Conservation (phyloP, 2,329 filamentous ascomycete genomes). For the Cryphonectria radicalis region DNA sequence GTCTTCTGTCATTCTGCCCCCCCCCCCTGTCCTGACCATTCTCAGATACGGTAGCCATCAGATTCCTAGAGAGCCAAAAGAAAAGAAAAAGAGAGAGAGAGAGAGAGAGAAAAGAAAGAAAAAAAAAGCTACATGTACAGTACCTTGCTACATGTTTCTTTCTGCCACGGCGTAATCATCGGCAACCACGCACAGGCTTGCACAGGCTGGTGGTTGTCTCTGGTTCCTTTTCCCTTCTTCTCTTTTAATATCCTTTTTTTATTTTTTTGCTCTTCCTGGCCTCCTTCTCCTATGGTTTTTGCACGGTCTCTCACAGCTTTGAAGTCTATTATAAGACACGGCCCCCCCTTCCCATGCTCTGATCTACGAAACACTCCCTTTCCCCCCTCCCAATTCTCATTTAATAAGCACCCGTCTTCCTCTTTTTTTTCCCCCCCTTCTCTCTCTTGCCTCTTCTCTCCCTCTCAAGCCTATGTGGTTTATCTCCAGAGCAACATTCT, state of each 20-base stretch:
- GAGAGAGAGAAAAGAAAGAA: not conserved
- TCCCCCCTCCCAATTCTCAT: constrained; percentile 21
- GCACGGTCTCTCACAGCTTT: constrained; percentile 27
- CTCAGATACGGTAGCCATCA: constrained; percentile 2
- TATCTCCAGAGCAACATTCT: not conserved
- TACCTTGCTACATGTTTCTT: constrained; percentile 14
- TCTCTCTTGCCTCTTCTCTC: constrained; percentile 17
- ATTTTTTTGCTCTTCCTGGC: not conserved
- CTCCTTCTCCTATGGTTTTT: constrained; percentile 5
- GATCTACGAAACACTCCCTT: constrained; percentile 30
- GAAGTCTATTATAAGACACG: constrained; percentile 33
- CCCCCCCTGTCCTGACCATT: not conserved
- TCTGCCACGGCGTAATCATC: constrained; percentile 19
- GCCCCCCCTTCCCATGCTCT: constrained; percentile 31
- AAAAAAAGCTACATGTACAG: not conserved
- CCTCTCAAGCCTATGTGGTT: constrained; percentile 18
- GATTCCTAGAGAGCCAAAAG: not conserved
- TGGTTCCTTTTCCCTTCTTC: not conserved
- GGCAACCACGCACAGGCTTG: constrained; percentile 11
- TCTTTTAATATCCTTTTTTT: not conserved
- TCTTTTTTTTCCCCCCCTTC: constrained; percentile 10
- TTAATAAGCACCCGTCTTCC: constrained; percentile 23
- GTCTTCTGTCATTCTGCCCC: constrained; percentile 1
- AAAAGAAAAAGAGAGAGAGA: not conserved
- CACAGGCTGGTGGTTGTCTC: not conserved